Conservation (phyloP, 2,329 filamentous ascomycete species). For the Botrytis medusae region DNA sequence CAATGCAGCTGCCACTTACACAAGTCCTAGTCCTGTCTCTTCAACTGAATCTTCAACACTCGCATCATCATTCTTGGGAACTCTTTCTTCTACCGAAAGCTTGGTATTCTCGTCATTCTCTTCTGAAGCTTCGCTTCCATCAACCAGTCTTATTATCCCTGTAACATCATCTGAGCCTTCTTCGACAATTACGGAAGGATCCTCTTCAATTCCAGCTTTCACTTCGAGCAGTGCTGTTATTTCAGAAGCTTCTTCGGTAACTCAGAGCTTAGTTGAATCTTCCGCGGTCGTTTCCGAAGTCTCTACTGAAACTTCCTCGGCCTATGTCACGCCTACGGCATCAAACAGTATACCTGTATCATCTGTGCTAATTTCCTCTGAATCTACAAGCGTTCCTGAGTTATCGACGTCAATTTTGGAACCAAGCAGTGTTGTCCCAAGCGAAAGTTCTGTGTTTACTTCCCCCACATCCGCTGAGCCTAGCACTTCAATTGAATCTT, state of each 20-base stretch:
- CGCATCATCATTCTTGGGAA: not conserved
- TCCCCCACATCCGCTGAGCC: not conserved
- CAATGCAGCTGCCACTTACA: not conserved
- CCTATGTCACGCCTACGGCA: not conserved
- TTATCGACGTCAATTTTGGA: not conserved
- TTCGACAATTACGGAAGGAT: not conserved
- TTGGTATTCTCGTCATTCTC: not conserved
- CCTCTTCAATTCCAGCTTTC: not conserved
- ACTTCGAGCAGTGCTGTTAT: not conserved
- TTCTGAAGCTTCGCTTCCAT: not conserved
- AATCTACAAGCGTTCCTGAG: not conserved
- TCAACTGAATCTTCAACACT: not conserved
- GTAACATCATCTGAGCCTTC: not conserved
- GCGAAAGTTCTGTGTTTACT: not conserved
- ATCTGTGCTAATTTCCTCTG: not conserved
- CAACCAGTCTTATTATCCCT: not conserved
- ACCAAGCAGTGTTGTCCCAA: not conserved
- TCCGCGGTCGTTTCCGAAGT: not conserved
- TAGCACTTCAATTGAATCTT: not conserved
- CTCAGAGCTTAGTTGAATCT: not conserved
- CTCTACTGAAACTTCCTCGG: not conserved
- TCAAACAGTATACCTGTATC: not conserved
- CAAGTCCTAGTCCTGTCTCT: not conserved
- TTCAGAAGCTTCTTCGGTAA: not conserved
- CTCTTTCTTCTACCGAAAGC: not conserved